phyloP scores from a whole-genome alignment of 2,329 filamentous ascomycete genomes.

The Fusarium buxicola region DNA sequence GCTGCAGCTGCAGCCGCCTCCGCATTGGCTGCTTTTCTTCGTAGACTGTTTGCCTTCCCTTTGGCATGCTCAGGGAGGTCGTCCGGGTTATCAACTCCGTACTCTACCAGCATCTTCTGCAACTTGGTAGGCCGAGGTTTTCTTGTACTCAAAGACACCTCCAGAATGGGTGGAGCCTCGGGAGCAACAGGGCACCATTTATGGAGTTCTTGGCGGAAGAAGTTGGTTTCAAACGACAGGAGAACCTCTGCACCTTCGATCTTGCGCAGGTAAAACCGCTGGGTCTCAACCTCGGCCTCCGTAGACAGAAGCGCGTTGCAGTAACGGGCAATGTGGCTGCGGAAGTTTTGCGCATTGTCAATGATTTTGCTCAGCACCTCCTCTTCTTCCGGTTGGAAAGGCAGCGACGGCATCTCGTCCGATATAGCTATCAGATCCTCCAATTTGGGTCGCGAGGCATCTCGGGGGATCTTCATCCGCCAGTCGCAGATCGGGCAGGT shows the following conservation, averaged over 20 bases:
- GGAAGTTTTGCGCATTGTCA: conserved; percentile 84
- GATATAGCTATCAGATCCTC: conserved; percentile 89
- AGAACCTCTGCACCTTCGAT: conserved; percentile 97
- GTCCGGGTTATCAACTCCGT: conserved; percentile 90
- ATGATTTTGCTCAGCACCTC: conserved; percentile 87
- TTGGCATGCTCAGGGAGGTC: conserved; percentile 87
- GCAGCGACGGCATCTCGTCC: conserved; percentile 81
- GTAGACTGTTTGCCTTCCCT: conserved; percentile 79
- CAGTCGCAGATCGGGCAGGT: conserved; percentile 98
- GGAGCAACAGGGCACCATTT: conserved; percentile 94
- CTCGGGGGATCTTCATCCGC: conserved; percentile 94
- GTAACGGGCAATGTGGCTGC: conserved; percentile 82
- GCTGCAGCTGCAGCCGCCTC: conserved; percentile 60
- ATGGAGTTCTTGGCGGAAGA: conserved; percentile 94
- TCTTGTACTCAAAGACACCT: conserved; percentile 89
- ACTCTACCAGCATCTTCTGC: conserved; percentile 90
- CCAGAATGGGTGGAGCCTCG: conserved; percentile 84
- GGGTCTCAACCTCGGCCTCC: conserved; percentile 85
- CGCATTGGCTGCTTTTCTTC: conserved; percentile 75
- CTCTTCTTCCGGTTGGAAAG: conserved; percentile 97
- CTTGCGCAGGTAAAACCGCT: conserved; percentile 96
- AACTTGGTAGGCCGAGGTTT: conserved; percentile 97
- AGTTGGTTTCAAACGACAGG: conserved; percentile 93
- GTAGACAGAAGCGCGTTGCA: conserved; percentile 86
- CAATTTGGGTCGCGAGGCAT: conserved; percentile 93